Percentiles rank a stretch among this genome's conserved stretches.
These are phyloP conservation scores for Magnusiomyces ingens DNA, from an alignment of 1,139 yeast genomes.

Conservation along the genomic window DNA sequence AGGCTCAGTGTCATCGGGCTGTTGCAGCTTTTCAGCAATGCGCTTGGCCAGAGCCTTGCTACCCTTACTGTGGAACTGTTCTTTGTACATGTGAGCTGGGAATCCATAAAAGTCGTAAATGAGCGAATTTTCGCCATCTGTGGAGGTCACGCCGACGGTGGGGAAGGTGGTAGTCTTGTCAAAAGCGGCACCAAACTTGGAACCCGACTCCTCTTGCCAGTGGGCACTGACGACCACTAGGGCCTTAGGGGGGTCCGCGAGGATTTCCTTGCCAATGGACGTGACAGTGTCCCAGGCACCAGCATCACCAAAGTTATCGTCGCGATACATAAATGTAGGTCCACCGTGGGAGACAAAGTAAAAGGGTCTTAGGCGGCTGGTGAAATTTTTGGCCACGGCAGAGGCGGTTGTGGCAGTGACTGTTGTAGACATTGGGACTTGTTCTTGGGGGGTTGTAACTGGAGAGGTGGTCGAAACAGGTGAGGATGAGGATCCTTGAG, in stretches of 20 bases:
- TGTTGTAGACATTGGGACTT: not conserved
- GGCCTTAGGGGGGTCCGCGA: slow-evolving; percentile 45
- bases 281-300: slow-evolving; percentile 56
- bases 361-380: slow-evolving; percentile 39
- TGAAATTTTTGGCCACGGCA: not conserved
- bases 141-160: slow-evolving; percentile 16
- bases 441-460: not conserved
- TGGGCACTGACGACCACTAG: slow-evolving; percentile 66
- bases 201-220: slow-evolving; percentile 48
- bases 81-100: slow-evolving; percentile 55
- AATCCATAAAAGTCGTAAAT: slow-evolving; percentile 72
- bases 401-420: not conserved
- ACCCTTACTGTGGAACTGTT: slow-evolving; percentile 49
- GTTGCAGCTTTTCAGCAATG: slow-evolving; percentile 38
- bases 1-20: slow-evolving; percentile 16
- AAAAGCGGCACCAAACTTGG: not conserved
- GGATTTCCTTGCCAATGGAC: slow-evolving; percentile 45
- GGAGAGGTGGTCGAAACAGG: not conserved
- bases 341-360: slow-evolving; percentile 75
- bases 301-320: slow-evolving; percentile 33
- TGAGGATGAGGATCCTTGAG: not conserved
- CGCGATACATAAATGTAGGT: slow-evolving; percentile 59
- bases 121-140: slow-evolving; percentile 27
- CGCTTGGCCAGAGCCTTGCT: slow-evolving; percentile 40
- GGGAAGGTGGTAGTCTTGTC: slow-evolving; percentile 2